Conservation (phyloP, 106 monocot species). For the Chionographis japonica region DNA sequence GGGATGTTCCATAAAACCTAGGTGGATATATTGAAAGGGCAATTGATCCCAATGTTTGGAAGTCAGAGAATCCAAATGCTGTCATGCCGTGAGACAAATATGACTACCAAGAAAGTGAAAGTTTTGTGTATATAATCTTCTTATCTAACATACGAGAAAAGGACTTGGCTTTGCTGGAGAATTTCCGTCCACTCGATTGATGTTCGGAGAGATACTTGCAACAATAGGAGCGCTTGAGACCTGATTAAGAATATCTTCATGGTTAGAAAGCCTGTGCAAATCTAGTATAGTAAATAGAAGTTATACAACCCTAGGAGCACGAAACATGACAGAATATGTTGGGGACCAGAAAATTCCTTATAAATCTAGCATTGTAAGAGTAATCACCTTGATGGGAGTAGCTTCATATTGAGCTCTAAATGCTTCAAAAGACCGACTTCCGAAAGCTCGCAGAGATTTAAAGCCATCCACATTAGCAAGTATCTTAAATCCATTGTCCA, state of each 20-base stretch:
- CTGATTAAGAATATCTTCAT: slow-evolving; percentile 20
- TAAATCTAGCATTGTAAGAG: not conserved
- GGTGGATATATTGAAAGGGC: too few relatives aligned
- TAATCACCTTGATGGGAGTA: slow-evolving; percentile 31
- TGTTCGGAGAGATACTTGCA: slow-evolving; percentile 42
- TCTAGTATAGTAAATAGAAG: too few relatives aligned
- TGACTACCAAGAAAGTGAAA: not conserved
- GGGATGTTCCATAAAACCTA: too few relatives aligned
- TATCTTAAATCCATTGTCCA: slow-evolving; percentile 78
- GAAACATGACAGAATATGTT: too few relatives aligned
- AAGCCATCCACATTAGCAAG: slow-evolving; percentile 76
- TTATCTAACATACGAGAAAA: slow-evolving; percentile 38
- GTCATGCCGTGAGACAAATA: too few relatives aligned
- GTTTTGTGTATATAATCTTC: not conserved
- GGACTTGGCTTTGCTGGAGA: slow-evolving; percentile 66
- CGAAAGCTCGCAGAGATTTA: slow-evolving; percentile 44
- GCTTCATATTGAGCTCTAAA: slow-evolving; percentile 51
- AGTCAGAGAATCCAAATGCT: too few relatives aligned
- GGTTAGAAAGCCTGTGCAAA: not conserved
- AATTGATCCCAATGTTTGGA: too few relatives aligned
- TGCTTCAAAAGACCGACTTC: slow-evolving; percentile 47
- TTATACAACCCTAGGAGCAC: too few relatives aligned
- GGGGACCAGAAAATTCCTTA: too few relatives aligned
- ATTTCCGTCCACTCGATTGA: slow-evolving; percentile 53
- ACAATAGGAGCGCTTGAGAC: slow-evolving; percentile 44